Conservation (phyloP, 768 basidiomycete species). For the Pholiota molesta region DNA sequence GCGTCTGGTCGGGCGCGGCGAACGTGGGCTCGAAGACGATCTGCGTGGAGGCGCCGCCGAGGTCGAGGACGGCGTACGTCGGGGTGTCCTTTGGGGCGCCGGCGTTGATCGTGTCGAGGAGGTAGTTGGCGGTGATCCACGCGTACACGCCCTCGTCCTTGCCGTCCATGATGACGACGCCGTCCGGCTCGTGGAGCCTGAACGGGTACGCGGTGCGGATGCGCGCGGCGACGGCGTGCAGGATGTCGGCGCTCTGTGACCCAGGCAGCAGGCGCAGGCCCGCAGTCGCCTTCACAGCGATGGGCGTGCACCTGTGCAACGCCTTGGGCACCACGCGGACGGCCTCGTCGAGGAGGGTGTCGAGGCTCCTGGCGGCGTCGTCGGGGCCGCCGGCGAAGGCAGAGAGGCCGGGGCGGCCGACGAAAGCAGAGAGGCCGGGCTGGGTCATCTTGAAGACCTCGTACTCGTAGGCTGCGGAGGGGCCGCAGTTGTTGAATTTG, state of each 20-base stretch:
- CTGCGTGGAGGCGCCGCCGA: conserved; percentile 97
- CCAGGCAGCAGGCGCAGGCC: conserved; percentile 77
- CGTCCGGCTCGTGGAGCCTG: conserved; percentile 49
- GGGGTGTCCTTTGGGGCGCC: conserved; percentile 44
- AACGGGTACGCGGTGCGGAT: conserved; percentile 71
- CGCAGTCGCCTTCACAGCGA: conserved; percentile 92
- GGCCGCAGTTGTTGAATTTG: conserved; percentile 92
- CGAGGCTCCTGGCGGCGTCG: conserved; percentile 78
- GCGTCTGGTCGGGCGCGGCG: conserved; percentile 34
- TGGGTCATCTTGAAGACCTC: conserved; percentile 87
- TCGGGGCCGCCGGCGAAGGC: conserved; percentile 57
- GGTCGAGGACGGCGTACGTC: conserved; percentile 90
- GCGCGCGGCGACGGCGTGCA: conserved; percentile 69
- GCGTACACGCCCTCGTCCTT: conserved; percentile 97
- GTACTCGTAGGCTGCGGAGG: conserved; percentile 83
- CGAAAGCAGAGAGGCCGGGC: conserved; percentile 77
- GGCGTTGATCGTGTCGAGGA: conserved; percentile 72
- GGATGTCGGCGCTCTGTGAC: conserved; percentile 65
- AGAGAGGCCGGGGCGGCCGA: conserved; percentile 77
- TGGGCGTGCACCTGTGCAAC: conserved; percentile 76
- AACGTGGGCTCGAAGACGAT: conserved; percentile 92
- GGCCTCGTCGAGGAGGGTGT: conserved; percentile 81
- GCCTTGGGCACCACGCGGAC: conserved; percentile 70
- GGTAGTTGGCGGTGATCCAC: conserved; percentile 97
- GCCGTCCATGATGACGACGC: conserved; percentile 92